Conservation (phyloP, 768 basidiomycete genomes). For the Porphyrellus cyaneotinctus region DNA sequence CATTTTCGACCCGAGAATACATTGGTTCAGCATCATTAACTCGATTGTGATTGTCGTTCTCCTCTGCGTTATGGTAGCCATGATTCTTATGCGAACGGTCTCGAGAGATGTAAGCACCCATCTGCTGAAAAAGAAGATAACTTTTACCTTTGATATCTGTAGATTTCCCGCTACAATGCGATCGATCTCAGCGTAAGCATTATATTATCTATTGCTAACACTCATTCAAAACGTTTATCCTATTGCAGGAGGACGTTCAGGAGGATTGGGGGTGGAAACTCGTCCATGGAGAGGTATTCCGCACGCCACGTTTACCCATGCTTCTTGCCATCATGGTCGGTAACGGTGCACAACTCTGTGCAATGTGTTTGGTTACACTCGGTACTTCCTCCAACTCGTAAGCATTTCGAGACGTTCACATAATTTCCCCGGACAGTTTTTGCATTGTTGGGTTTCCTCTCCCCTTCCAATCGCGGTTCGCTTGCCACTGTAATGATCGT, state of each 20-base stretch:
- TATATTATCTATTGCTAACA: neutral
- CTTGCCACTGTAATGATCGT: constrained; percentile 67
- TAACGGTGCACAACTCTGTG: constrained; percentile 53
- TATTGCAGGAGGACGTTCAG: constrained; percentile 80
- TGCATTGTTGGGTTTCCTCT: constrained; percentile 88
- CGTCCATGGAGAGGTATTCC: constrained; percentile 94
- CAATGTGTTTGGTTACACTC: constrained; percentile 87
- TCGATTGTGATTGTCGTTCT: constrained; percentile 89
- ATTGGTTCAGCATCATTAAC: constrained; percentile 95
- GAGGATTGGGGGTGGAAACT: constrained; percentile 99
- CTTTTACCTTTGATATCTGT: neutral
- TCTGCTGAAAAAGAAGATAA: neutral
- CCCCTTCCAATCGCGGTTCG: constrained; percentile 92
- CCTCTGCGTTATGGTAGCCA: constrained; percentile 89
- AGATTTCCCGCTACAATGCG: constrained; percentile 74
- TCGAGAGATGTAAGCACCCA: constrained; percentile 68
- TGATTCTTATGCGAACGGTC: constrained; percentile 83
- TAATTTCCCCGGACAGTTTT: constrained; percentile 53
- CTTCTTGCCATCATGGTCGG: constrained; percentile 83
- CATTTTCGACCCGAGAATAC: constrained; percentile 89
- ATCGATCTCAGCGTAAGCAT: constrained; percentile 77
- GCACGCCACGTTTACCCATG: constrained; percentile 74
- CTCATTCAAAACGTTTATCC: neutral
- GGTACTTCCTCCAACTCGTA: constrained; percentile 38
- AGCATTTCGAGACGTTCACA: constrained; percentile 3